Percentiles rank a stretch among this genome's conserved stretches.
phyloP scores from a whole-genome alignment of 2,329 filamentous ascomycete genomes.

The Talaromyces sp. region DNA sequence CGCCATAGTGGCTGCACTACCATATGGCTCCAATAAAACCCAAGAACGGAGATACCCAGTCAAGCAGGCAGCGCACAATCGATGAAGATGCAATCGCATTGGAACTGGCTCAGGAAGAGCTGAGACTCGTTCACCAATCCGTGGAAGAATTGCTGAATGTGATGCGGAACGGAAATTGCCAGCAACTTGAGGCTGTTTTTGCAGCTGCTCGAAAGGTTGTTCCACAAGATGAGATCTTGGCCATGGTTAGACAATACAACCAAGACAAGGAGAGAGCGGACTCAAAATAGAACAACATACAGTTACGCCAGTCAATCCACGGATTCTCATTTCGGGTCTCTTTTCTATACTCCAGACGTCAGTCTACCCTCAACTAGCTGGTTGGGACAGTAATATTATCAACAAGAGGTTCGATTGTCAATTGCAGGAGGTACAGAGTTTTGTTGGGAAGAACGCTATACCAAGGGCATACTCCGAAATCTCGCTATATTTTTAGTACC shows the following conservation, averaged over 20 bases:
- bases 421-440: background rate
- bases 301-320: background rate
- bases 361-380: too few species aligned
- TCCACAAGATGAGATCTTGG: slow-evolving; percentile 2
- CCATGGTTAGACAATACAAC: background rate
- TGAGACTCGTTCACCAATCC: too few species aligned
- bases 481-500: too few species aligned
- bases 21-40: background rate
- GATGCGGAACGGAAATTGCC: background rate
- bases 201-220: background rate
- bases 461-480: background rate
- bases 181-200: background rate
- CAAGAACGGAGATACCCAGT: too few species aligned
- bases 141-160: too few species aligned
- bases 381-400: background rate
- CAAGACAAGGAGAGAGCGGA: too few species aligned
- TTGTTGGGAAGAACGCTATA: background rate
- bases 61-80: too few species aligned
- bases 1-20: background rate
- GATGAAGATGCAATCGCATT: too few species aligned
- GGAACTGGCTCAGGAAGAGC: background rate
- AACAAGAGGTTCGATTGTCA: background rate
- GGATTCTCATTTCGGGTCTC: background rate
- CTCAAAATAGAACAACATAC: too few species aligned
- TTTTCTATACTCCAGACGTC: background rate